phyloP scores from a whole-genome alignment of 768 basidiomycete species.

The Mycena maculata region DNA sequence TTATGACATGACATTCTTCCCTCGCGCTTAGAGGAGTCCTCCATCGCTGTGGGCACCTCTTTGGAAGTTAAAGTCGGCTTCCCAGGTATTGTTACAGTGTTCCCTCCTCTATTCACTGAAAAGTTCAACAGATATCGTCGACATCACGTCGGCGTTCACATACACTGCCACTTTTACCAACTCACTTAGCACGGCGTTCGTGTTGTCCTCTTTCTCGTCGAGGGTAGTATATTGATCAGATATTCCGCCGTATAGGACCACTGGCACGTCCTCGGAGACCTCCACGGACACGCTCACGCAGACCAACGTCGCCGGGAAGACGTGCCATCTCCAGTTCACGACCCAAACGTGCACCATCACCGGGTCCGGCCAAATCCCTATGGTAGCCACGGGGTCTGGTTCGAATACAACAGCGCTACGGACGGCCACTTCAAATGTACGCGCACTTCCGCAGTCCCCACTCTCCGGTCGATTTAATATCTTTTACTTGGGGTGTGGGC shows the following conservation, averaged over 20 bases:
- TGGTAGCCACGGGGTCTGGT: conserved; percentile 30
- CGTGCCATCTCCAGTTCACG: conserved; percentile 18
- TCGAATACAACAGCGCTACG: conserved; percentile 26
- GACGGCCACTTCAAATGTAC: conserved; percentile 31
- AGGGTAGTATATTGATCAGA: too few species aligned
- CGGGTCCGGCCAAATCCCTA: conserved; percentile 21
- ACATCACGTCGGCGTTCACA: neutral
- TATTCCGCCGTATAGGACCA: neutral
- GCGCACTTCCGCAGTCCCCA: too few species aligned
- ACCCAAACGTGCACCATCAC: conserved; percentile 13
- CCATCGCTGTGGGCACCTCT: neutral
- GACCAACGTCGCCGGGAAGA: neutral
- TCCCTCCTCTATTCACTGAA: too few species aligned
- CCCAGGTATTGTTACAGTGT: too few species aligned
- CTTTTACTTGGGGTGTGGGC: too few species aligned
- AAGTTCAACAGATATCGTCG: neutral
- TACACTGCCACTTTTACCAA: neutral
- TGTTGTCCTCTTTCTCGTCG: too few species aligned
- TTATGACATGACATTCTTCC: too few species aligned
- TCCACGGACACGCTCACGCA: neutral
- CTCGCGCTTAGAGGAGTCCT: neutral
- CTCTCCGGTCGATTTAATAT: too few species aligned
- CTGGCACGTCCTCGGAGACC: neutral
- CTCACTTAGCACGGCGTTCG: neutral
- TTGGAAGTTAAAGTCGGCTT: neutral